A percentile compares a stretch with the other conserved stretches of the same genome.
Evolutionary conservation across 2,329 filamentous ascomycete species (phyloP).

Genomic region (Coccinonectria pachysandricola): DNA sequence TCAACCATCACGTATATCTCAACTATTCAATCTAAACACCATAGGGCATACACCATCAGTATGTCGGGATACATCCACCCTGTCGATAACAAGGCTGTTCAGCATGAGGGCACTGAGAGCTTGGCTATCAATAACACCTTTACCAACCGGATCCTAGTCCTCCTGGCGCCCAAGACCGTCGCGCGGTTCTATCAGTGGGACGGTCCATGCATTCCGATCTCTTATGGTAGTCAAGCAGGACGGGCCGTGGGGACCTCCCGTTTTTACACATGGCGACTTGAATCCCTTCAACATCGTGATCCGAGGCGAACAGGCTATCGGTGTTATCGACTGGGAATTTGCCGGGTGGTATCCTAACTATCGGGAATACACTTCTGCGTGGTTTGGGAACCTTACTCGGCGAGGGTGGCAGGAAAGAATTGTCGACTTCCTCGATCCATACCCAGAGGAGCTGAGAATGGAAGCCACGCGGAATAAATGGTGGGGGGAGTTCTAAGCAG

Average conservation of each 20-base stretch:
- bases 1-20: too few species aligned
- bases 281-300: slow-evolving; percentile 33
- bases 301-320: slow-evolving; percentile 29
- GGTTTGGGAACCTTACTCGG: slow-evolving; percentile 8
- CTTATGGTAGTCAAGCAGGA: slow-evolving; percentile 28
- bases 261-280: slow-evolving; percentile 38
- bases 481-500: slow-evolving; percentile 21
- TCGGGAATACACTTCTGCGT: slow-evolving; percentile 24
- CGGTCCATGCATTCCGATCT: too few species aligned
- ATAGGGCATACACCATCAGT: too few species aligned
- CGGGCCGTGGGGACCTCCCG: slow-evolving; percentile 22
- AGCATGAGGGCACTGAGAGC: too few species aligned
- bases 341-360: slow-evolving; percentile 24
- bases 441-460: slow-evolving; percentile 28
- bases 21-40: too few species aligned
- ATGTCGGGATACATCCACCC: too few species aligned
- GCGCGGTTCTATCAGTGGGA: too few species aligned
- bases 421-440: slow-evolving; percentile 26
- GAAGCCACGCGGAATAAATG: slow-evolving; percentile 28
- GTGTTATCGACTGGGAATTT: slow-evolving; percentile 30
- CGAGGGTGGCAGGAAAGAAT: slow-evolving; percentile 21
- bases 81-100: too few species aligned
- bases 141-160: too few species aligned
- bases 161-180: too few species aligned
- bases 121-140: too few species aligned